Evolutionary conservation across 75 land plant genomes (phyloP), one percentile per base, ranked within the genome.

Genomic region (Pinus albicaulis): DNA sequence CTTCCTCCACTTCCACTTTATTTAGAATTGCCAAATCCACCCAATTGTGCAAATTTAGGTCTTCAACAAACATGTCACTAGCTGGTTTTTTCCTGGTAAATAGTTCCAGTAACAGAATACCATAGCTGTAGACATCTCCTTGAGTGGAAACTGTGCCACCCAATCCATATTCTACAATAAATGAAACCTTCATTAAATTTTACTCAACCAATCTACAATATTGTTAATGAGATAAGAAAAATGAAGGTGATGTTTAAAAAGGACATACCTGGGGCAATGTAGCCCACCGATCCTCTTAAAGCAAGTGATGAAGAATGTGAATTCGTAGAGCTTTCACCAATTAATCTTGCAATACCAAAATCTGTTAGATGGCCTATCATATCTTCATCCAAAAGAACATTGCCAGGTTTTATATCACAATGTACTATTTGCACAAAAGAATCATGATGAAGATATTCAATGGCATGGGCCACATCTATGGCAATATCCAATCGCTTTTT

Each of bases 51-150:
- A 61, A 22, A 22, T 61, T 61, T 25, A 61, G 28, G 64, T 61
- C 64, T 24, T 31, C 64, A 25, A 25, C 34, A 26, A 61, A 61
- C 64, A 61, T 61, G 8, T 23, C 28, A 61, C 26, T 25, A 24
- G 64, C 25, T 61, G 64, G 64, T 22, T 14, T 61, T 22, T 61
- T 58, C 22, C 73, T 80, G 11, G 83, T 81, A 10, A 81, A 14
- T 57, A 81, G 72, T 60, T 81, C 83, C 74, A 81, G 72, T 62
- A 81, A 48, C 68, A 81, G 59, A 16, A 81, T 80, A 20, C 83
- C 83, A 59, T 59, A 81, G 80, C 83, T 81, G 26, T 81, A 81
- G 24, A 81, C 78, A 71, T 81, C 83, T 53, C 80, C 72, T 58
- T 77, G 77, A 41, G 58, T 71, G 15, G 80, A 77, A 71, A 81